A percentile compares a stretch with the other conserved stretches of the same genome.
Conservation (phyloP, 2,329 filamentous ascomycete genomes). For the Juglanconis sp. region DNA sequence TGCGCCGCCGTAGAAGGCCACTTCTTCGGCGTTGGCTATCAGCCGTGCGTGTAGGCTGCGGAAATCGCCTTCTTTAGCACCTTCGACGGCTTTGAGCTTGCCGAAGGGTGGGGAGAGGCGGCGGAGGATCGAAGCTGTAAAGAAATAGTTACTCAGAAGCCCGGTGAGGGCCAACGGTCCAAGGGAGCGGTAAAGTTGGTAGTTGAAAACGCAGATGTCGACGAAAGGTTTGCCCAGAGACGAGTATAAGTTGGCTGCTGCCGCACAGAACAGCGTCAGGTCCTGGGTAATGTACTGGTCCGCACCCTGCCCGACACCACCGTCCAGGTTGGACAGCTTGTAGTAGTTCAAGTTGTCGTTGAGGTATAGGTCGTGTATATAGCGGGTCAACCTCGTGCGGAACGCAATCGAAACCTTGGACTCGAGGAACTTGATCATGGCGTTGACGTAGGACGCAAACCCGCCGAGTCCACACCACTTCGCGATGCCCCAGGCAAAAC, state of each 20-base stretch:
- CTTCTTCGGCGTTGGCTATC: constrained; percentile 95
- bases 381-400: constrained; percentile 87
- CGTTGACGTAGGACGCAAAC: constrained; percentile 94
- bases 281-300: constrained; percentile 99
- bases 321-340: constrained; percentile 88
- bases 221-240: constrained; percentile 96
- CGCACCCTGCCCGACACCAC: constrained; percentile 84
- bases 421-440: constrained; percentile 98
- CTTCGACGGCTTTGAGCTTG: constrained; percentile 94
- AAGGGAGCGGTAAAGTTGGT: constrained; percentile 88
- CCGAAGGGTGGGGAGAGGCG: constrained; percentile 92
- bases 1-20: constrained; percentile 94
- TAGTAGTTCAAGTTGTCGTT: constrained; percentile 96
- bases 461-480: constrained; percentile 97
- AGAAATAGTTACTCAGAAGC: constrained; percentile 86
- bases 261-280: constrained; percentile 88
- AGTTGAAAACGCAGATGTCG: constrained; percentile 97
- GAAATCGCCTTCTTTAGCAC: constrained; percentile 92
- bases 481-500: constrained; percentile 81
- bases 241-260: constrained; percentile 89
- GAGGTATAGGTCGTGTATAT: constrained; percentile 95
- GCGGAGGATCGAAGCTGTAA: constrained; percentile 86
- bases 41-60: constrained; percentile 84
- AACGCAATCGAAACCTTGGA: constrained; percentile 98
- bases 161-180: constrained; percentile 84